Evolutionary conservation across 2,329 filamentous ascomycete genomes (phyloP), one percentile per base, ranked within the genome.

Genomic region (Ramichloridium luteum): DNA sequence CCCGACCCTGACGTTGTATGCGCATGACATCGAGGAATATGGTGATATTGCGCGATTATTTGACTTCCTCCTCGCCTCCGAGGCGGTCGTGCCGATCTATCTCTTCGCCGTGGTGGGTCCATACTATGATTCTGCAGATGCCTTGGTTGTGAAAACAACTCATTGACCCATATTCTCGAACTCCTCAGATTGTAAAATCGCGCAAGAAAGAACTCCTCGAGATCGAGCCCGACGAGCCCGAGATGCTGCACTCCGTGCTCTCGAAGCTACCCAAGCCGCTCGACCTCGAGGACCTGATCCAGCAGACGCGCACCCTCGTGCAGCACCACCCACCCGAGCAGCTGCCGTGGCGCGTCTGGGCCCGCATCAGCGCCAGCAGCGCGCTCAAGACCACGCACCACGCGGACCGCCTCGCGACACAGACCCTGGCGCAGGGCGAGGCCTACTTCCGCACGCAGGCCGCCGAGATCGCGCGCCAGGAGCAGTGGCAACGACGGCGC

Each of bases 1-100:
- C n/a, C 85, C 84, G 28, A 93, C 85, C 1, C 68, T 98, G 26
- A 98, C 92, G 18, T 77, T 98, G 64, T 98, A 94, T 56, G 85
- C 90, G 12, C 90, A 98, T 59, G 88, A 96, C 54, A 85, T 98
- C 39, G 78, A 90, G 56, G 76, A 79, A 25, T 94, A 93, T 54
- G 72, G 73, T 40, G 80, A 88, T 44, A 96, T 98, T 50, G 74
- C 85, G 18, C 74, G 90, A 14, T 64, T 98, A 1, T 98, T 94
- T 55, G 90, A 98, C 59, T 86, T 88, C 33, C 70, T 98, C 28
- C 67, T 98, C 4, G 83, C 88, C 3, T 74, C 73, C 29, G 83
- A 92, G 55, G 83, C 86, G n/a, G 79, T 81, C 23, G 84, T 93
- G 49, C 77, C 77, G 12, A 70, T 96, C 31, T 98, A 98, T 56